Percentiles rank a stretch among this genome's conserved stretches.
Evolutionary conservation across 306 rosid species (phyloP).

Genomic region (Gastrolobium bilobum): DNA sequence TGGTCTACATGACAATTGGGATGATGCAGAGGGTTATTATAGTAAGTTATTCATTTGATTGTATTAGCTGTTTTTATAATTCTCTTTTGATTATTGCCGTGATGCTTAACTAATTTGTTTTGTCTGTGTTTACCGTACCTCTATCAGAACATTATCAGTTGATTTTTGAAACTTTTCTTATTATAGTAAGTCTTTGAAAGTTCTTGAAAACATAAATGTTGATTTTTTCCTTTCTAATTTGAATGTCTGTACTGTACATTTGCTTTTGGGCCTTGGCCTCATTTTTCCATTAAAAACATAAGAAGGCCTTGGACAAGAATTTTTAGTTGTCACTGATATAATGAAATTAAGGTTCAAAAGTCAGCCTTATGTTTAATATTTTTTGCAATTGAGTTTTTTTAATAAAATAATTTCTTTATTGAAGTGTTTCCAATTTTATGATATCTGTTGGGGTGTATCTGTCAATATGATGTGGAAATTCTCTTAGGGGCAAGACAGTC

Average conservation of each 20-base stretch:
- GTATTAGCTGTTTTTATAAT: not conserved
- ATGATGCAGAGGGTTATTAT: conserved; percentile 89
- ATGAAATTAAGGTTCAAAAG: not conserved
- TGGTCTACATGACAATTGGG: conserved; percentile 87
- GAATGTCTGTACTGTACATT: not conserved
- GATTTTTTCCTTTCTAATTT: not conserved
- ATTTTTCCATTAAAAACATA: too few relatives aligned
- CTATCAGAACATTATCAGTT: not conserved
- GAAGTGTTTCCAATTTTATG: not conserved
- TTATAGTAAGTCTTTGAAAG: not conserved
- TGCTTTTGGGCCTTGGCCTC: too few relatives aligned
- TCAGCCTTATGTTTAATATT: not conserved
- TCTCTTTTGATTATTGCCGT: not conserved
- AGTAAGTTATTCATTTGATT: conserved; percentile 57
- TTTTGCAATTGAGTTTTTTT: not conserved
- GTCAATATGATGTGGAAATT: not conserved
- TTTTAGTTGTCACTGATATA: not conserved
- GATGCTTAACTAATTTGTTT: not conserved
- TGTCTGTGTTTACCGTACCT: not conserved
- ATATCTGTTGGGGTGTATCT: not conserved
- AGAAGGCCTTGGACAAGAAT: not conserved
- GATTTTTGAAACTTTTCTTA: not conserved
- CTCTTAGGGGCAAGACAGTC: not conserved
- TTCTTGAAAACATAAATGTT: not conserved
- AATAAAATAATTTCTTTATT: not conserved